Percentiles rank a stretch among this genome's conserved stretches.
These are phyloP conservation scores for Coemansia sp. DNA, from an alignment of 192 early-diverging fungal species.

Conservation along the genomic window DNA sequence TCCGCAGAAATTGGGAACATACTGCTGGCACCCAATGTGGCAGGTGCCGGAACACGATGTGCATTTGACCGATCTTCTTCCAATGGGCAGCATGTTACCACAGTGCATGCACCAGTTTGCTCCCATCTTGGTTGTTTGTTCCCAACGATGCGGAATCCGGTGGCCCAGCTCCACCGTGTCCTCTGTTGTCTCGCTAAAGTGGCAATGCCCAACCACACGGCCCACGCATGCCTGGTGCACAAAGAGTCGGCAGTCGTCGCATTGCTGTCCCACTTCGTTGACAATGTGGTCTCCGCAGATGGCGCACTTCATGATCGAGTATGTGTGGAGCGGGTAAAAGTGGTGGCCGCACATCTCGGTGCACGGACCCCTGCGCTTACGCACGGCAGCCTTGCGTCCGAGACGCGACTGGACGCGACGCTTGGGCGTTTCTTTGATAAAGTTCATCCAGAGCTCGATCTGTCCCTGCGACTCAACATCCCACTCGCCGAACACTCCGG, in stretches of 20 bases:
- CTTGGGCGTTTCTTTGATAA: conserved; percentile 61
- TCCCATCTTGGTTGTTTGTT: conserved; percentile 76
- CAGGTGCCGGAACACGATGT: conserved; percentile 80
- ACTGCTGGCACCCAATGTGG: conserved; percentile 80
- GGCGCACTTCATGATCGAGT: conserved; percentile 98
- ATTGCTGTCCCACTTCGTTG: conserved; percentile 85
- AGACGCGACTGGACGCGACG: conserved; percentile 52
- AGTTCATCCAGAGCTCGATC: conserved; percentile 82
- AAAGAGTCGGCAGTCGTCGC: conserved; percentile 93
- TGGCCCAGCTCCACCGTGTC: conserved; percentile 62
- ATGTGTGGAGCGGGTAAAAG: conserved; percentile 86
- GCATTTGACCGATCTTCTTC: conserved; percentile 57
- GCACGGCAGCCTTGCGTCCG: conserved; percentile 78
- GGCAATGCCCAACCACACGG: conserved; percentile 88
- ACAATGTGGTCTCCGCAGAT: conserved; percentile 93
- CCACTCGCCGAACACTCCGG: conserved; percentile 55
- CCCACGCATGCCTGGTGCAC: conserved; percentile 90
- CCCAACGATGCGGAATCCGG: conserved; percentile 95
- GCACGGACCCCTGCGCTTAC: conserved; percentile 79
- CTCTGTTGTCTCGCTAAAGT: conserved; percentile 52
- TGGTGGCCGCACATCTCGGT: conserved; percentile 92
- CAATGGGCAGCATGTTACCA: conserved; percentile 91
- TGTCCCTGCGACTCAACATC: conserved; percentile 95
- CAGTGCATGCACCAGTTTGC: conserved; percentile 98
- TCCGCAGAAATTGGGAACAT: conserved; percentile 93